These are phyloP conservation scores for Petunia secreta DNA, from an alignment of 257 asterid species.

Conservation along the genomic window DNA sequence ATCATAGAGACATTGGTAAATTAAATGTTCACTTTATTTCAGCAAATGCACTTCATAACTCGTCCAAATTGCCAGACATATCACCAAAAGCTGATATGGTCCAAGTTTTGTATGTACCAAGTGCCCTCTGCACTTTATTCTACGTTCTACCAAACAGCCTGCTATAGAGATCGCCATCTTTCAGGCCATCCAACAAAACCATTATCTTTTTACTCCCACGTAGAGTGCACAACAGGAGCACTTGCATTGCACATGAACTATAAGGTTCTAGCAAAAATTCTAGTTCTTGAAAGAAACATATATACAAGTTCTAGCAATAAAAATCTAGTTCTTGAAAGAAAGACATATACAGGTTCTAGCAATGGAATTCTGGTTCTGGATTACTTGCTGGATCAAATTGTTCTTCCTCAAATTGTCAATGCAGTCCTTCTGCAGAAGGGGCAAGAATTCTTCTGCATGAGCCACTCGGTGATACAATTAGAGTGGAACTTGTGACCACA, in stretches of 20 bases:
- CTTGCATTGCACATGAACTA: neutral
- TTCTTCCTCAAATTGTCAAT: neutral
- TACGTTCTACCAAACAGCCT: neutral
- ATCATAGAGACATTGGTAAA: too few relatives aligned
- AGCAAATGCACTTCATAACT: too few relatives aligned
- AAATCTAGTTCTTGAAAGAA: neutral
- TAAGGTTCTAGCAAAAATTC: neutral
- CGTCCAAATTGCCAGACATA: too few relatives aligned
- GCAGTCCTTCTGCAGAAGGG: conserved; percentile 19
- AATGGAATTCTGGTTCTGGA: neutral
- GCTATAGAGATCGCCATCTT: neutral
- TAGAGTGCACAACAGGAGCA: neutral
- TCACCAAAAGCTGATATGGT: too few relatives aligned
- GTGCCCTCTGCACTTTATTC: too few relatives aligned
- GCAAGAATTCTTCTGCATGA: conserved; percentile 8
- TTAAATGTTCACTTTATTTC: too few relatives aligned
- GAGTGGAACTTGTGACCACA: neutral
- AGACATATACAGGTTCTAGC: too few relatives aligned
- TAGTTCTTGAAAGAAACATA: neutral
- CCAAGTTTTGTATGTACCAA: too few relatives aligned
- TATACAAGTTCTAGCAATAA: neutral
- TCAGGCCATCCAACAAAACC: too few relatives aligned
- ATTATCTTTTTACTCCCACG: neutral
- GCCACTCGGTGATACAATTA: conserved; percentile 24
- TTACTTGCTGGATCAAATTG: too few relatives aligned